phyloP scores from a whole-genome alignment of 352 stramenopile genomes.

The Globisporangium cederbergense region DNA sequence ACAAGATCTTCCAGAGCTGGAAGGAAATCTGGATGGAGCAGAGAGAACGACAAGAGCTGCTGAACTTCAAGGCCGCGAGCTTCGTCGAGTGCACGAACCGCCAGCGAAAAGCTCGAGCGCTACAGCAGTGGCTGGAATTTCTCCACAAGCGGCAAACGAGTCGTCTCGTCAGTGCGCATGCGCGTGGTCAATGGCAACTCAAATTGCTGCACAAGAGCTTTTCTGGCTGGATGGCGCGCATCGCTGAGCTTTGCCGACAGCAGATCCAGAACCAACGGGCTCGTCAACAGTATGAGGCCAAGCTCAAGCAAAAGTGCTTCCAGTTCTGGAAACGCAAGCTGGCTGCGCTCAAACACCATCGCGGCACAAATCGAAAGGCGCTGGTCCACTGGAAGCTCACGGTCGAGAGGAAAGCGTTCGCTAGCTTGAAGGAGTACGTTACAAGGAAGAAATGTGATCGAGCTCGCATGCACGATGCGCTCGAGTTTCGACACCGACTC shows the following conservation, averaged over 20 bases:
- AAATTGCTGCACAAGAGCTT: constrained; percentile 7
- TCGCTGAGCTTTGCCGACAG: constrained; percentile 4
- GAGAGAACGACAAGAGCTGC: neutral
- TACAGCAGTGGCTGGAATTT: constrained; percentile 14
- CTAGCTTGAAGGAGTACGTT: constrained; percentile 1
- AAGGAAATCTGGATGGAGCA: neutral
- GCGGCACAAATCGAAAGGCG: constrained; percentile 13
- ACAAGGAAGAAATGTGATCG: constrained; percentile 12
- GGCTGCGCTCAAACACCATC: neutral
- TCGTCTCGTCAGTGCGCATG: constrained; percentile 14
- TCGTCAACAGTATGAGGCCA: neutral
- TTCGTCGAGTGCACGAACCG: neutral
- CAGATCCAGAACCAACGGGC: constrained; percentile 15
- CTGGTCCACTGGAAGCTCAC: constrained; percentile 23
- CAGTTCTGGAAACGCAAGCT: constrained; percentile 12
- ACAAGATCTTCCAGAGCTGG: constrained; percentile 4
- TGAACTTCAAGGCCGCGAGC: neutral
- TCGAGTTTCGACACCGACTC: constrained; percentile 20
- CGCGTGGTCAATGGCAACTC: constrained; percentile 11
- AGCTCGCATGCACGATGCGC: constrained; percentile 14
- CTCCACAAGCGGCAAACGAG: neutral
- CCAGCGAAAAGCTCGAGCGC: neutral
- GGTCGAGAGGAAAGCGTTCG: constrained; percentile 17
- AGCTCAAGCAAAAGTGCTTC: constrained; percentile 12
- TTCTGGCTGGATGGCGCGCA: neutral